Conservation (phyloP, 352 stramenopile genomes). For the Phytophthora citrophthora region DNA sequence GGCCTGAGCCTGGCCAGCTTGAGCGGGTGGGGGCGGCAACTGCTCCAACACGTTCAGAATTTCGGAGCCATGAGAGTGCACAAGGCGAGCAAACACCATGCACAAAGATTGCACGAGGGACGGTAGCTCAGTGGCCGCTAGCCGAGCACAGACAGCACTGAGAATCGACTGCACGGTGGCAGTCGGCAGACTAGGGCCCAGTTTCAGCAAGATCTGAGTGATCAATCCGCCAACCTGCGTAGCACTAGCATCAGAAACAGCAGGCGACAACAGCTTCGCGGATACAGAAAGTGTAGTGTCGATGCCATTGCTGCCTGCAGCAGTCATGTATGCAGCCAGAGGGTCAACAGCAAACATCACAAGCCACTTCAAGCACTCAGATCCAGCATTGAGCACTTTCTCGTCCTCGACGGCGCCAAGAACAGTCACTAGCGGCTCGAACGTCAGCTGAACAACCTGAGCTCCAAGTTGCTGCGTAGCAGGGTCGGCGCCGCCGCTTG, state of each 20-base stretch:
- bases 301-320: conserved; percentile 51
- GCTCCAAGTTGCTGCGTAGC: conserved; percentile 55
- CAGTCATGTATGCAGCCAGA: conserved; percentile 55
- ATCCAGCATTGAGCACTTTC: conserved; percentile 75
- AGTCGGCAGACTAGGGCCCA: conserved; percentile 60
- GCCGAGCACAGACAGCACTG: conserved; percentile 66
- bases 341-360: conserved; percentile 80
- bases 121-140: conserved; percentile 69
- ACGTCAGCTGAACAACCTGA: conserved; percentile 73
- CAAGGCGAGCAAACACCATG: conserved; percentile 82
- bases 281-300: conserved; percentile 76
- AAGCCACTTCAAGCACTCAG: conserved; percentile 86
- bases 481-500: conserved; percentile 31
- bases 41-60: conserved; percentile 79
- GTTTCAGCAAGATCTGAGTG: conserved; percentile 81
- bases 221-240: conserved; percentile 80
- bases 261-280: conserved; percentile 70
- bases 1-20: conserved; percentile 20
- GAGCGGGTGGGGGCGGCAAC: conserved; percentile 49
- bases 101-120: conserved; percentile 83
- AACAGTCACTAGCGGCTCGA: conserved; percentile 74
- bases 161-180: conserved; percentile 81
- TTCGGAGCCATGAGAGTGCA: conserved; percentile 72
- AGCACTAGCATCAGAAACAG: conserved; percentile 72
- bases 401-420: conserved; percentile 72